Conservation (phyloP, 2,329 filamentous ascomycete species). For the Cladosporium austrohemisphaericum region DNA sequence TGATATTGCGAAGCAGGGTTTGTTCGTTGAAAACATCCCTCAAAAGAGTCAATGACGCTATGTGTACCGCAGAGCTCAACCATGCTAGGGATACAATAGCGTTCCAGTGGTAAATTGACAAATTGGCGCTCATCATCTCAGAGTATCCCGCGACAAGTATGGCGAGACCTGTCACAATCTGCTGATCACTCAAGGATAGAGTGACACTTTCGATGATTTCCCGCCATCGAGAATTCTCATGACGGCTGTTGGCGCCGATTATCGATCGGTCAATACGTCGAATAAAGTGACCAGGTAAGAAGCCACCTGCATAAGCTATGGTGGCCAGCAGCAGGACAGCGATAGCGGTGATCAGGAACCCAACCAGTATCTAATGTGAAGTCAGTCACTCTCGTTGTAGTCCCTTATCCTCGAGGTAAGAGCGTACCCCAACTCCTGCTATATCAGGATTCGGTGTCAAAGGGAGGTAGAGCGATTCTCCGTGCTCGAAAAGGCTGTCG, state of each 20-base stretch:
- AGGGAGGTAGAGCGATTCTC: too few species aligned
- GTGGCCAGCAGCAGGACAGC: neutral
- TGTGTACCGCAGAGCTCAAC: conserved; percentile 23
- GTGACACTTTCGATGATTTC: conserved; percentile 4
- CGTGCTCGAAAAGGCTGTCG: too few species aligned
- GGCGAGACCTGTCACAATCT: conserved; percentile 23
- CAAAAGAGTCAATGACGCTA: conserved; percentile 21
- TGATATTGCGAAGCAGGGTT: conserved; percentile 11
- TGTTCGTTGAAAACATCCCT: conserved; percentile 17
- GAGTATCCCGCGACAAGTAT: conserved; percentile 20
- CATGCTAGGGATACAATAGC: conserved; percentile 22
- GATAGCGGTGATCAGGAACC: neutral
- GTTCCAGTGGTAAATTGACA: conserved; percentile 19
- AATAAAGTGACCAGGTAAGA: conserved; percentile 7
- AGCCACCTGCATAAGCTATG: conserved; percentile 6
- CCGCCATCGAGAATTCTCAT: conserved; percentile 1
- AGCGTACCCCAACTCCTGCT: neutral
- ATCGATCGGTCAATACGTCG: neutral
- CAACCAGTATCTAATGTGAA: neutral
- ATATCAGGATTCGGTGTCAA: conserved; percentile 5
- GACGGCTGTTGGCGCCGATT: conserved; percentile 5
- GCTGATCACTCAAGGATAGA: conserved; percentile 21
- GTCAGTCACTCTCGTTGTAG: neutral
- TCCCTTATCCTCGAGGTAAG: neutral
- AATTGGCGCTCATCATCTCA: neutral